Percentiles rank a stretch among this genome's conserved stretches.
phyloP scores from a whole-genome alignment of 2,329 filamentous ascomycete species.

The Pseudogymnoascus sp. region DNA sequence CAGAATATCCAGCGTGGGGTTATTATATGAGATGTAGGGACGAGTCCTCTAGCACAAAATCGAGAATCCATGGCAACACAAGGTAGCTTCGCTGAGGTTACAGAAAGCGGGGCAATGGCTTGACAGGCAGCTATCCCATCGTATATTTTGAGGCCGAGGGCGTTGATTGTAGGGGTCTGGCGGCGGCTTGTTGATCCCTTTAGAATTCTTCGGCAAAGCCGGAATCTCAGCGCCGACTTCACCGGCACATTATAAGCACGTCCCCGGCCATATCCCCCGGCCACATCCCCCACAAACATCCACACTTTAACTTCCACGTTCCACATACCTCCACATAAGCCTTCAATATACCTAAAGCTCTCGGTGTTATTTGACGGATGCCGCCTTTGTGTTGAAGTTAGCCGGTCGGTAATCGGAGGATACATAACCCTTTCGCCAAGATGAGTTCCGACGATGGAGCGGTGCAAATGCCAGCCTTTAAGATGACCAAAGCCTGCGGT shows the following conservation, averaged over 20 bases:
- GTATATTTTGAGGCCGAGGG: background rate
- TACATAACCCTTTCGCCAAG: background rate
- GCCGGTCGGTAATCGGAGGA: background rate
- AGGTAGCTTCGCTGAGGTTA: constrained; percentile 3
- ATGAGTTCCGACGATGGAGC: constrained; percentile 8
- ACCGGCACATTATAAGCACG: background rate
- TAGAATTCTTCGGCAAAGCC: background rate
- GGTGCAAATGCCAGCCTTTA: constrained; percentile 1
- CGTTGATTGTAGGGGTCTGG: background rate
- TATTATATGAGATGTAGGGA: constrained; percentile 1
- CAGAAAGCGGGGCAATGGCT: constrained; percentile 4
- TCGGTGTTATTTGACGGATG: background rate
- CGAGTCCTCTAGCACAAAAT: background rate
- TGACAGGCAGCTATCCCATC: background rate
- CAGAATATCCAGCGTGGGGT: background rate
- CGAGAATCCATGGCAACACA: background rate
- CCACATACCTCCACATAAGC: constrained; percentile 8
- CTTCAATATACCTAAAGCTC: background rate
- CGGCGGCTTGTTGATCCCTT: background rate
- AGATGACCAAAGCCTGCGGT: constrained; percentile 6
- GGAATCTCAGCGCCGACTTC: background rate
- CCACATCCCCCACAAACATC: background rate
- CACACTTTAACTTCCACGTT: background rate
- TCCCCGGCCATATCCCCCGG: background rate
- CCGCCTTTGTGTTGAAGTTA: constrained; percentile 4